phyloP scores from a whole-genome alignment of 2,329 filamentous ascomycete genomes.

The Penicillium vulpinum region DNA sequence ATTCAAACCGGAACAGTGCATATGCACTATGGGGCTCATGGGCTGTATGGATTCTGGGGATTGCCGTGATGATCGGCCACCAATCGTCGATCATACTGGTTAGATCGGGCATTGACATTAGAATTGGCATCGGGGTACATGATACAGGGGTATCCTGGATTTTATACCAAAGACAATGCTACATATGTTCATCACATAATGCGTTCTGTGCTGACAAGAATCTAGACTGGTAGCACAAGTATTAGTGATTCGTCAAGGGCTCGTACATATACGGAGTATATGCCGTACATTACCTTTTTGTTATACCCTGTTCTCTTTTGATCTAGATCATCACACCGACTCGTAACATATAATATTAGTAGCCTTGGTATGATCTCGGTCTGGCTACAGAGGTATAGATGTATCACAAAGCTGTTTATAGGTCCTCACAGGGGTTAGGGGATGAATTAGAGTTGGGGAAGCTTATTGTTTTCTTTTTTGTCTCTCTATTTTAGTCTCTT shows the following conservation, averaged over 20 bases:
- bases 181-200: background rate
- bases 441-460: background rate
- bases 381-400: no score
- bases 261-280: background rate
- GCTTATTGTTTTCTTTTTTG: background rate
- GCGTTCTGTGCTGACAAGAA: background rate
- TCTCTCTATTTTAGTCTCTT: background rate
- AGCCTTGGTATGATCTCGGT: background rate
- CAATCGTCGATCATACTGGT: conserved; percentile 4
- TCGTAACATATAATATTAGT: background rate
- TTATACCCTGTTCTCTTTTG: background rate
- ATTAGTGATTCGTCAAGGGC: background rate
- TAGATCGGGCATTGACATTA: background rate
- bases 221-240: background rate
- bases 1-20: background rate
- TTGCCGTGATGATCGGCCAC: background rate
- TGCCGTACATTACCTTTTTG: background rate
- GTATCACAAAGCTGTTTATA: background rate
- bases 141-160: background rate
- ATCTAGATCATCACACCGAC: background rate
- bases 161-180: background rate
- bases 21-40: background rate
- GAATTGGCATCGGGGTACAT: no score
- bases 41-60: conserved; percentile 1
- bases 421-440: background rate